These are phyloP conservation scores for Ambrosia hybrid DNA, from an alignment of 140 eudicot genomes.

Conservation along the genomic window DNA sequence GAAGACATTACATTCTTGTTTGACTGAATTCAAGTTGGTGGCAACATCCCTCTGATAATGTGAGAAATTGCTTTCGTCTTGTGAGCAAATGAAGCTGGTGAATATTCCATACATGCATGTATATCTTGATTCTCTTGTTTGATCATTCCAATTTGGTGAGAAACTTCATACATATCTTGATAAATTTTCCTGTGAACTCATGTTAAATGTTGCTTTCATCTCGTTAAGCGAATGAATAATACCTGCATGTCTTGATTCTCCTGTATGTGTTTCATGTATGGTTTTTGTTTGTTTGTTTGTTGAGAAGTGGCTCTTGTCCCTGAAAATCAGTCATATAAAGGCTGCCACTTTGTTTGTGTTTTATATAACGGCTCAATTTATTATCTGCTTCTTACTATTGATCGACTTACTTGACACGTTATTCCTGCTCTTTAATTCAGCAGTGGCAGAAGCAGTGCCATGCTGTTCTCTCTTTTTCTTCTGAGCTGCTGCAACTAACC, in stretches of 20 bases:
- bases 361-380: too few relatives aligned
- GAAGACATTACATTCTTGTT: constrained; percentile 75
- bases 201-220: neutral
- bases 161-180: neutral
- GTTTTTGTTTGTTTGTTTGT: neutral
- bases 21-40: constrained; percentile 76
- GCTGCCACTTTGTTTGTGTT: neutral
- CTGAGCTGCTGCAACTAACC: constrained; percentile 73
- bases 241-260: neutral
- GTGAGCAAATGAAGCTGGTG: neutral
- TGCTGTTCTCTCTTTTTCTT: constrained; percentile 57
- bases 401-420: constrained; percentile 57
- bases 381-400: too few relatives aligned
- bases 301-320: neutral
- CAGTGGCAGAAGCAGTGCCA: constrained; percentile 30
- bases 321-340: neutral
- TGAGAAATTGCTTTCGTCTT: neutral
- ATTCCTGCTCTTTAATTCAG: constrained; percentile 43
- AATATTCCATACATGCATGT: neutral
- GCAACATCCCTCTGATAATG: constrained; percentile 61
- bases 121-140: neutral
- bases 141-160: neutral
- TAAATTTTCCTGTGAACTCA: neutral
- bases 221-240: neutral
- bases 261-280: neutral